phyloP scores from a whole-genome alignment of 192 early-diverging fungal species.

The Coemansia interrupta region DNA sequence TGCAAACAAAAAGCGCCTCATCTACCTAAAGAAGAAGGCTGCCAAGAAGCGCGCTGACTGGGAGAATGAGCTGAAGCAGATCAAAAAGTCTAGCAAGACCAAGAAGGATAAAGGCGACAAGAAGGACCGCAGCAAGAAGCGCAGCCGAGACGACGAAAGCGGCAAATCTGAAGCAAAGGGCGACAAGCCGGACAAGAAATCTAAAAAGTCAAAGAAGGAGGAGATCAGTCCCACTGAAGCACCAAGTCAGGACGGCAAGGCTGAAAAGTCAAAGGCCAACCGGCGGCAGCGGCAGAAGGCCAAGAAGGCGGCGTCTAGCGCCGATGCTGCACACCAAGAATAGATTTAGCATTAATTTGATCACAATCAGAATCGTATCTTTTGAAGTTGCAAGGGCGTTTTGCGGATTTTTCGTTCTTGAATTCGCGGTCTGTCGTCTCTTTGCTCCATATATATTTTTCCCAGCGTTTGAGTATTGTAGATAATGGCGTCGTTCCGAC shows the following conservation, averaged over 20 bases:
- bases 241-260: neutral
- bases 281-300: conserved; percentile 48
- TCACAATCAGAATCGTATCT: neutral
- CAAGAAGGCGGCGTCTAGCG: conserved; percentile 12
- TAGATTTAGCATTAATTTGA: neutral
- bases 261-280: conserved; percentile 20
- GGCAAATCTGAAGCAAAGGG: conserved; percentile 25
- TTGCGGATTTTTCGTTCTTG: too few species aligned
- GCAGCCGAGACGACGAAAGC: conserved; percentile 5
- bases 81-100: conserved; percentile 19
- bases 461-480: neutral
- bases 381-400: too few species aligned
- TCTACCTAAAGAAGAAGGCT: conserved; percentile 48
- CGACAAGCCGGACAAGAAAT: conserved; percentile 14
- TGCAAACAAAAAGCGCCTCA: conserved; percentile 57
- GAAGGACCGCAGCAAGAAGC: conserved; percentile 8
- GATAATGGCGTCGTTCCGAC: conserved; percentile 38
- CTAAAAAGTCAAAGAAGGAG: conserved; percentile 32
- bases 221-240: neutral
- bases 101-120: conserved; percentile 36
- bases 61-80: conserved; percentile 22
- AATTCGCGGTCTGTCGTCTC: neutral
- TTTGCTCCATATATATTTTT: neutral
- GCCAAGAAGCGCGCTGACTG: conserved; percentile 19
- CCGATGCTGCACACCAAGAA: neutral